Evolutionary conservation across 2,329 filamentous ascomycete genomes (phyloP), one percentile per base, ranked within the genome.

Genomic region (Seiridium unicorne): DNA sequence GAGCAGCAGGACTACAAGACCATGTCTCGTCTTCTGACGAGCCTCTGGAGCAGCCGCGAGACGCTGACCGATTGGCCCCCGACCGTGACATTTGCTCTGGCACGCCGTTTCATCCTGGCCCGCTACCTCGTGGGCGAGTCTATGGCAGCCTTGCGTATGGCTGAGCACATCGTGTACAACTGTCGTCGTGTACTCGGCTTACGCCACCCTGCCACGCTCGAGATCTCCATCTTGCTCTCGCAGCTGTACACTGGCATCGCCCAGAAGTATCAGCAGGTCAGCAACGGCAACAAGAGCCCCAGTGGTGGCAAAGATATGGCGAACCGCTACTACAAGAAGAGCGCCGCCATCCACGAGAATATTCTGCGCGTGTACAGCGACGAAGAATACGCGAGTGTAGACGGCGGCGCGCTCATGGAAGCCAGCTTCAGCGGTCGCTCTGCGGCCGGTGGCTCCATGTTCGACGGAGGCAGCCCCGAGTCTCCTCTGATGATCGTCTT

Each of bases 1-100:
- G 75, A 78, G 58, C 76, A 80, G 60, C 57, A 75, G 51, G 77
- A 81, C 64, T 79, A 79, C 68, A 67, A 70, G 48, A 77, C 71
- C 5, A 72, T 81, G 4, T 70, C 74, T 26, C 72, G 69, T 69
- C 69, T 76, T 1, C 69, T 76, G 10, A 73, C 68, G 8, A 71
- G 65, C 2, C 70, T 76, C 44, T 76, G 74, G 74, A 66, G 62
- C 51, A 64, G 48, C 55, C 66, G 66, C 53, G 62, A 65, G 55
- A 54, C 48, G 10, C 64, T 64, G 55, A 55, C 47, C 34, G 53
- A 55, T 54, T 68, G 66, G 66, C 51, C 55, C 9, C 60, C 61
- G 5, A 51, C 54, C 26, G 60, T 63, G 11, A 61, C 57, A 3
- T 60, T 67, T 11, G 51, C 57, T 3, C 65, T 68, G 3, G 64